phyloP scores from a whole-genome alignment of 2,329 filamentous ascomycete species.

The Colletotrichum magnum region DNA sequence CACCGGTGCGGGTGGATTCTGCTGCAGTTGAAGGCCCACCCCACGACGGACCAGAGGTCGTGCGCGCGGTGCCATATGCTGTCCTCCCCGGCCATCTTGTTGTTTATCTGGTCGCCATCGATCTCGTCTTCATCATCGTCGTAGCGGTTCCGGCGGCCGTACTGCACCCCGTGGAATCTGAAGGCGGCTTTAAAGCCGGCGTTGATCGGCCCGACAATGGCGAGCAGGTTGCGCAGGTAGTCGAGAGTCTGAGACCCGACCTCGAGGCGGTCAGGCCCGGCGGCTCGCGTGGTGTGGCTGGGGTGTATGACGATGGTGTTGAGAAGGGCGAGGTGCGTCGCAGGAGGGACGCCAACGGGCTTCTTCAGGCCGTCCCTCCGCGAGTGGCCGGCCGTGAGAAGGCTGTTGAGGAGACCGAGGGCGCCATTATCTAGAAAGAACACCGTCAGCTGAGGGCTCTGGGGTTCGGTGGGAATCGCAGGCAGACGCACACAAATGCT shows the following conservation, averaged over 20 bases:
- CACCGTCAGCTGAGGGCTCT: neutral
- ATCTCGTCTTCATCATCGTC: slow-evolving; percentile 57
- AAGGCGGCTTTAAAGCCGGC: slow-evolving; percentile 81
- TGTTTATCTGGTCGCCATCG: slow-evolving; percentile 67
- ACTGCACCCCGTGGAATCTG: slow-evolving; percentile 67
- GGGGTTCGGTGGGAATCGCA: slow-evolving; percentile 1
- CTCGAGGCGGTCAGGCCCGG: slow-evolving; percentile 70
- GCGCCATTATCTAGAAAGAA: slow-evolving; percentile 30
- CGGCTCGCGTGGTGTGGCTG: slow-evolving; percentile 79
- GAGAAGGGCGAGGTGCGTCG: slow-evolving; percentile 82
- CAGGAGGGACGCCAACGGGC: slow-evolving; percentile 75
- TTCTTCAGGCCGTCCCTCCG: slow-evolving; percentile 47
- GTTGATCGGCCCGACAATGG: slow-evolving; percentile 77
- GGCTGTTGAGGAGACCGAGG: slow-evolving; percentile 56
- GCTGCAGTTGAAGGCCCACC: slow-evolving; percentile 93
- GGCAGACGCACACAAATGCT: slow-evolving; percentile 73
- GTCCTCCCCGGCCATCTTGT: slow-evolving; percentile 72
- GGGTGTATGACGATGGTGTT: slow-evolving; percentile 88
- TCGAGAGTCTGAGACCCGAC: slow-evolving; percentile 77
- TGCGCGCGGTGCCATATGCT: slow-evolving; percentile 83
- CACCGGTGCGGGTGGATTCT: slow-evolving; percentile 80
- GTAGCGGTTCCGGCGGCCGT: slow-evolving; percentile 58
- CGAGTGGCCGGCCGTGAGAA: slow-evolving; percentile 69
- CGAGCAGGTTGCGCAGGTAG: slow-evolving; percentile 78
- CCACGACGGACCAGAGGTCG: slow-evolving; percentile 90